These are phyloP conservation scores for Batrachochytrium dendrobatidis DNA, from an alignment of 371 early-diverging fungal genomes.

Conservation along the genomic window DNA sequence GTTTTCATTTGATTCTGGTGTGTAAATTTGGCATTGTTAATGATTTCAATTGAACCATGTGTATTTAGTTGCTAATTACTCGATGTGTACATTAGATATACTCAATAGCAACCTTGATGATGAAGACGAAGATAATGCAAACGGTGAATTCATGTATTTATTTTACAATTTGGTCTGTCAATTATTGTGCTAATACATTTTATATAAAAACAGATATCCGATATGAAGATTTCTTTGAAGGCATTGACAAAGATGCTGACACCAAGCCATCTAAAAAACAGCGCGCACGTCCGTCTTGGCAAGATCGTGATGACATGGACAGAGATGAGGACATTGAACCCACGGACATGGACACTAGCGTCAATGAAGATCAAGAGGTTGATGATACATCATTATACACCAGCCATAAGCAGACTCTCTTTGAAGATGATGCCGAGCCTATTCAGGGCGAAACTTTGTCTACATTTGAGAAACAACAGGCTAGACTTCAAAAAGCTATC, in stretches of 20 bases:
- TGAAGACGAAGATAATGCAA: slow-evolving; percentile 34
- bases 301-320: slow-evolving; percentile 14
- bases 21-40: slow-evolving; percentile 8
- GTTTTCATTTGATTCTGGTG: slow-evolving; percentile 7
- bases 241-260: slow-evolving; percentile 6
- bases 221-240: slow-evolving; percentile 46
- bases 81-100: too few relatives aligned
- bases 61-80: neutral
- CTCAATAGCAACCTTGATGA: slow-evolving; percentile 6
- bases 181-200: neutral
- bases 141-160: slow-evolving; percentile 16
- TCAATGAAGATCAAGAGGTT: slow-evolving; percentile 10
- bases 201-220: slow-evolving; percentile 22
- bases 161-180: neutral
- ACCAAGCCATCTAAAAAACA: neutral
- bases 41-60: neutral
- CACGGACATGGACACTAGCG: slow-evolving; percentile 17
- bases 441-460: slow-evolving; percentile 45
- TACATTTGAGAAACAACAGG: slow-evolving; percentile 68
- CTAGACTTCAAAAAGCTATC: slow-evolving; percentile 58
- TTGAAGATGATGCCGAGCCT: slow-evolving; percentile 8
- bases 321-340: slow-evolving; percentile 13
- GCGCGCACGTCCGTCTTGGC: slow-evolving; percentile 1
- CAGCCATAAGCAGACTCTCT: slow-evolving; percentile 11
- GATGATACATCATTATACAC: slow-evolving; percentile 9